Evolutionary conservation across 176 grass and related monocot genomes (phyloP).

Genomic region (Phragmites australis): DNA sequence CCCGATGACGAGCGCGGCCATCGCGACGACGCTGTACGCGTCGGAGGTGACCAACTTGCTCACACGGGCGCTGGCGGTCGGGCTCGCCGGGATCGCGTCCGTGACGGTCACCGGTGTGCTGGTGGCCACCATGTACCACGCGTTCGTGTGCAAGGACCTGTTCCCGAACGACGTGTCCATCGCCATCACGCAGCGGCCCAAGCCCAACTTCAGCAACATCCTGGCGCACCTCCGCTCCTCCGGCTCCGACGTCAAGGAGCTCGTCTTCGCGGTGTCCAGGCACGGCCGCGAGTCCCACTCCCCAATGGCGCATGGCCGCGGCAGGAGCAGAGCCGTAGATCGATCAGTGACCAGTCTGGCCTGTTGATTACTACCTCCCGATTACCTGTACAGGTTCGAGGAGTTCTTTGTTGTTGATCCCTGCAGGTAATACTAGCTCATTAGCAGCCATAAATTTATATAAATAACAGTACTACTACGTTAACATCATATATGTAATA

Average conservation of each 20-base stretch:
- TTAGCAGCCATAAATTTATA: neutral
- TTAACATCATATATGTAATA: no score
- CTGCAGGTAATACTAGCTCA: no score
- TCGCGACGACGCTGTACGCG: conserved; percentile 61
- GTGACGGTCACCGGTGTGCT: conserved; percentile 60
- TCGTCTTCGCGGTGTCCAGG: conserved; percentile 45
- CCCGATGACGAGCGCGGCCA: conserved; percentile 61
- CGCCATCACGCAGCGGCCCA: conserved; percentile 60
- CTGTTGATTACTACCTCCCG: no score
- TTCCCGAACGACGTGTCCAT: conserved; percentile 92
- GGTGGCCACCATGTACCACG: conserved; percentile 52
- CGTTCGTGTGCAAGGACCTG: conserved; percentile 61
- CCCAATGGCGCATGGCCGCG: neutral
- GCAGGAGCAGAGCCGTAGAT: neutral
- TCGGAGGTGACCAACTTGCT: conserved; percentile 45
- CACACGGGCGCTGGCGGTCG: conserved; percentile 46
- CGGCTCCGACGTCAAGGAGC: conserved; percentile 47
- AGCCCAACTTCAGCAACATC: conserved; percentile 66
- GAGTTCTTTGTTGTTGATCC: neutral
- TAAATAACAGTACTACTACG: no score
- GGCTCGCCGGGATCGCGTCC: conserved; percentile 51
- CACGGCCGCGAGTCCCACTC: neutral
- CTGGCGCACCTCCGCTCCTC: conserved; percentile 53
- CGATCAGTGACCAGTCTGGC: no score
- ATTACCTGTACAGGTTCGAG: no score